Percentiles rank a stretch among this genome's conserved stretches.
Evolutionary conservation across 1,284 basidiomycete species (phyloP).

Genomic region (Cryptococcus depauperatus): DNA sequence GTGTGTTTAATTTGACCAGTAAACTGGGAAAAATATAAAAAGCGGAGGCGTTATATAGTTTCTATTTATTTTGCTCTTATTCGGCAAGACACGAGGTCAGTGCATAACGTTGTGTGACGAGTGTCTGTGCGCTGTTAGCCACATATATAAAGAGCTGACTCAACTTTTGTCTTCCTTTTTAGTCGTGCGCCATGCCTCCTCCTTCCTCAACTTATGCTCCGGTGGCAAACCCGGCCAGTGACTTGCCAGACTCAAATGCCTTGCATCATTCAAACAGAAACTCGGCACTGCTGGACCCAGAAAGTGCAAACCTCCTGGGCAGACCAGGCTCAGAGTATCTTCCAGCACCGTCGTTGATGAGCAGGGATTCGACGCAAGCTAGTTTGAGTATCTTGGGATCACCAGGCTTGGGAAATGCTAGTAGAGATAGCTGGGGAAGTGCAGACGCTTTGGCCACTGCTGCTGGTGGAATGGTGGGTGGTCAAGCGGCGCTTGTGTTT

Average conservation of each 20-base stretch:
- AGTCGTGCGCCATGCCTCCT: not conserved
- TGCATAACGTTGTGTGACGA: not conserved
- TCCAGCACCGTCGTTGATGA: slow-evolving; percentile 35
- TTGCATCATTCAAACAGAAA: slow-evolving; percentile 6
- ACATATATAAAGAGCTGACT: not conserved
- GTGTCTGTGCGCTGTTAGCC: not conserved
- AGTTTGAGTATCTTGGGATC: slow-evolving; percentile 19
- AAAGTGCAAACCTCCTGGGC: slow-evolving; percentile 7
- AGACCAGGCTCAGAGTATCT: slow-evolving; percentile 16
- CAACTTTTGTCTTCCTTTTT: not conserved
- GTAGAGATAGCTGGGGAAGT: slow-evolving; percentile 29
- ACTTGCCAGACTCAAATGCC: slow-evolving; percentile 1
- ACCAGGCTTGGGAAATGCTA: slow-evolving; percentile 16
- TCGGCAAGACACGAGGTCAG: not conserved
- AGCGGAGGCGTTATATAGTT: no score
- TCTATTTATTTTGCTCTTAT: no score
- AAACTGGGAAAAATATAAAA: not conserved
- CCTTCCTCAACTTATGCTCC: not conserved
- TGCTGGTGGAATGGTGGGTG: slow-evolving; percentile 18
- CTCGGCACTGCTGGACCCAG: not conserved
- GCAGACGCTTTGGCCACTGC: slow-evolving; percentile 20
- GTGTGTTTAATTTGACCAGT: not conserved
- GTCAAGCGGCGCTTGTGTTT: no score
- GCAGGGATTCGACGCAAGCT: slow-evolving; percentile 31
- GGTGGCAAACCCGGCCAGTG: slow-evolving; percentile 1